Conservation (phyloP, 2,329 filamentous ascomycete genomes). For the Cercospora sp. region DNA sequence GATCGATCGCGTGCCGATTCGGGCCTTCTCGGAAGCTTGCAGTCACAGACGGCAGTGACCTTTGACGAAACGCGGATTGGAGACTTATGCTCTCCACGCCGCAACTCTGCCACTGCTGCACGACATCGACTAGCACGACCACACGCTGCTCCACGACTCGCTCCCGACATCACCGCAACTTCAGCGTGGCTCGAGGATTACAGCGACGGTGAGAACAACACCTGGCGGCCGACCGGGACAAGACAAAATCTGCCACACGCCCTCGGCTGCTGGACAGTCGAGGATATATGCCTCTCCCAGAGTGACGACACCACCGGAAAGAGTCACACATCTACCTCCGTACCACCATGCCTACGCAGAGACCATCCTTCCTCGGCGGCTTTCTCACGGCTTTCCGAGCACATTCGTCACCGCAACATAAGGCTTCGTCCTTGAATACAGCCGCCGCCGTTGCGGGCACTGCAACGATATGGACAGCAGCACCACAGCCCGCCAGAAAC, state of each 20-base stretch:
- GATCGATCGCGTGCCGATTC: constrained; percentile 4
- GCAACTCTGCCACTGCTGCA: constrained; percentile 3
- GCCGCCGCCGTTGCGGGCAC: constrained; percentile 43
- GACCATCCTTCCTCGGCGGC: constrained; percentile 63
- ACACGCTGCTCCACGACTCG: background rate
- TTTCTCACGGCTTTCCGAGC: constrained; percentile 68
- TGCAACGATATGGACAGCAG: constrained; percentile 34
- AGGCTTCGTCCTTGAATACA: constrained; percentile 45
- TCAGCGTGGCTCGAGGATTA: background rate
- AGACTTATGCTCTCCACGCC: background rate
- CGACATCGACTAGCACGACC: constrained; percentile 2
- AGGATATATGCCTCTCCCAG: background rate
- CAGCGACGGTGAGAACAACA: background rate
- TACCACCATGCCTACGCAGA: constrained; percentile 60
- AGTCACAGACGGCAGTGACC: constrained; percentile 5
- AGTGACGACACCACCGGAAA: background rate
- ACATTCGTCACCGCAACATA: constrained; percentile 58
- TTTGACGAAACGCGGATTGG: constrained; percentile 9
- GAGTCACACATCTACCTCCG: constrained; percentile 33
- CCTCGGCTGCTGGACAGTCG: constrained; percentile 12
- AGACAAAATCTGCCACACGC: background rate
- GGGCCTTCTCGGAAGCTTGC: constrained; percentile 9
- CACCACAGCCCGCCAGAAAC: constrained; percentile 22
- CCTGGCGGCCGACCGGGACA: background rate
- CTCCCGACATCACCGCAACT: background rate